Conservation (phyloP, 352 stramenopile species). For the Phytophthora aleatoria region DNA sequence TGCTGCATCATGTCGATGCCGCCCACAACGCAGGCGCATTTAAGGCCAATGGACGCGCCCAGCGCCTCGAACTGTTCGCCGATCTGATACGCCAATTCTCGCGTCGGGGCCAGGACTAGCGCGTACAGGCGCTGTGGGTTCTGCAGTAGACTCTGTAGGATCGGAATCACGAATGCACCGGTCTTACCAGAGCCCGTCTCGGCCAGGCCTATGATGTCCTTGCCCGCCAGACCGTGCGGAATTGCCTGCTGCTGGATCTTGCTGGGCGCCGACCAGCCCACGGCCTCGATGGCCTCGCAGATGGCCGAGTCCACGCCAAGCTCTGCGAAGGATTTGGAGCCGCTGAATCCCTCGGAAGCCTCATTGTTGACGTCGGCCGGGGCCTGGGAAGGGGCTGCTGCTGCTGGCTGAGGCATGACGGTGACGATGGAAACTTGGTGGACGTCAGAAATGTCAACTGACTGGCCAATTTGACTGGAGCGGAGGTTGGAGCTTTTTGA, state of each 20-base stretch:
- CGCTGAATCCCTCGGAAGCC: conserved; percentile 56
- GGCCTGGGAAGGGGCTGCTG: conserved; percentile 4
- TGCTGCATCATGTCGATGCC: conserved; percentile 98
- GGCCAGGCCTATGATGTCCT: conserved; percentile 97
- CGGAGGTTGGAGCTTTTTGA: background rate
- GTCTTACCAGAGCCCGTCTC: conserved; percentile 97
- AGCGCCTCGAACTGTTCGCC: conserved; percentile 94
- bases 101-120: conserved; percentile 92
- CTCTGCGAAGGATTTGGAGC: conserved; percentile 85
- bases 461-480: background rate
- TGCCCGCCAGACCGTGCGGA: conserved; percentile 90
- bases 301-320: conserved; percentile 92
- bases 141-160: conserved; percentile 92
- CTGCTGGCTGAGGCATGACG: background rate
- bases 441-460: background rate
- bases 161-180: conserved; percentile 94
- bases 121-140: conserved; percentile 91
- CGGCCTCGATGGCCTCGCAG: conserved; percentile 89
- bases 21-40: conserved; percentile 92
- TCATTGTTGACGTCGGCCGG: conserved; percentile 33
- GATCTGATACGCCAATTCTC: conserved; percentile 97
- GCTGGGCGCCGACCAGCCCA: conserved; percentile 94
- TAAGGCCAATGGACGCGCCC: conserved; percentile 92
- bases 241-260: conserved; percentile 96
- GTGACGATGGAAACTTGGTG: no score